These are phyloP conservation scores for Abrus precatorius DNA, from an alignment of 306 rosid species.

Conservation along the genomic window DNA sequence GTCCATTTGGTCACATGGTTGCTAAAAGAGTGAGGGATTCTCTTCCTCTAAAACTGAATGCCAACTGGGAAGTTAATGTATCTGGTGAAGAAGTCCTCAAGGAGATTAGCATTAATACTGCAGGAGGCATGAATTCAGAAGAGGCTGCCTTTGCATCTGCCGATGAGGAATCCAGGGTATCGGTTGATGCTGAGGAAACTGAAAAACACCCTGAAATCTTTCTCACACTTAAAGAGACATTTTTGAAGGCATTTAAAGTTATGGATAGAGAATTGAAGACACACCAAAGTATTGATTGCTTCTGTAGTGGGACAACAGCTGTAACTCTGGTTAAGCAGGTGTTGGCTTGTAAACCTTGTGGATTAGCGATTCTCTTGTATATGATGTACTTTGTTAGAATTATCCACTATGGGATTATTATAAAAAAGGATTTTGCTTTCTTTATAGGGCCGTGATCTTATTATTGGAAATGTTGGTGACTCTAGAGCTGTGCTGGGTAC, in stretches of 20 bases:
- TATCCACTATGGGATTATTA: slow-evolving; percentile 41
- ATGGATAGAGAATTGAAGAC: slow-evolving; percentile 92
- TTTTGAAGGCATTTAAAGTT: slow-evolving; percentile 83
- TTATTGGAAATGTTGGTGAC: slow-evolving; percentile 94
- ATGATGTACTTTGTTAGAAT: slow-evolving; percentile 10
- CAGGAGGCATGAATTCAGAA: slow-evolving; percentile 78
- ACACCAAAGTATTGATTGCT: slow-evolving; percentile 79
- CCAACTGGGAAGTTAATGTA: slow-evolving; percentile 80
- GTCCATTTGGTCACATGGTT: slow-evolving; percentile 98
- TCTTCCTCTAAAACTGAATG: slow-evolving; percentile 88
- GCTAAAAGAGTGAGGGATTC: slow-evolving; percentile 98
- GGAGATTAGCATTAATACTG: slow-evolving; percentile 69
- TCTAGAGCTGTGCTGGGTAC: slow-evolving; percentile 95
- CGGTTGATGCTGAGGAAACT: slow-evolving; percentile 67
- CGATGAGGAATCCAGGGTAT: slow-evolving; percentile 73
- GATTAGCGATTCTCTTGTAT: background rate
- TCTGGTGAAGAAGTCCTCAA: slow-evolving; percentile 73
- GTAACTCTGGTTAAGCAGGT: slow-evolving; percentile 96
- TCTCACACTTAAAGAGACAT: slow-evolving; percentile 81
- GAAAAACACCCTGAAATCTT: slow-evolving; percentile 80
- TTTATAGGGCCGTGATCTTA: slow-evolving; percentile 83
- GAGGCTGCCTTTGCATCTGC: slow-evolving; percentile 67
- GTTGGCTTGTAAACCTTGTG: slow-evolving; percentile 13
- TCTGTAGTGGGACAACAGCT: slow-evolving; percentile 98
- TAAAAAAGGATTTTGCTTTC: slow-evolving; percentile 35